These are phyloP conservation scores for Trichosporon sp. DNA, from an alignment of 1,284 basidiomycete species.

Conservation along the genomic window DNA sequence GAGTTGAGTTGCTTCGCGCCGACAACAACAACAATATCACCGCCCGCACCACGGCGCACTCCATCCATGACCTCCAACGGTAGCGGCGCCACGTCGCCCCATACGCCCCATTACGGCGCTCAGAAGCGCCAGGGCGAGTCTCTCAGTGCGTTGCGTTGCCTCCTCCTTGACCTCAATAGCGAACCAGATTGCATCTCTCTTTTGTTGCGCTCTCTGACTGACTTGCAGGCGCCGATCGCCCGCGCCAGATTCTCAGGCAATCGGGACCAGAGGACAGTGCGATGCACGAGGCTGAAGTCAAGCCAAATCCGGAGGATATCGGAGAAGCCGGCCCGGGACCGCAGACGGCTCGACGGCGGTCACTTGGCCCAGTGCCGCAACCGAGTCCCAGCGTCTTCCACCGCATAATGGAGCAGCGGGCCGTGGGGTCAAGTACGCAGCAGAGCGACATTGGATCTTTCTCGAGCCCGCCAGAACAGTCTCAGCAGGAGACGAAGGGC, in stretches of 20 bases:
- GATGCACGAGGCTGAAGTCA: not conserved
- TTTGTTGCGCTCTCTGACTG: not conserved
- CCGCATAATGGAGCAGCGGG: not conserved
- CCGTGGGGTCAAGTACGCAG: not conserved
- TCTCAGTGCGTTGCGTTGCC: not conserved
- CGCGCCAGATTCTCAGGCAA: conserved; percentile 1
- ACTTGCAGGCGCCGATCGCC: not conserved
- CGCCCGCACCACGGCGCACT: not conserved
- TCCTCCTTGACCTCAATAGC: not conserved
- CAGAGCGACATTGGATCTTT: conserved; percentile 8
- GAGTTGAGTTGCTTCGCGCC: not conserved
- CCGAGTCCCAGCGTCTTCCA: conserved; percentile 14
- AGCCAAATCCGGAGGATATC: not conserved
- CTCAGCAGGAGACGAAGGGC: not conserved
- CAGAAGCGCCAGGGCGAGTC: not conserved
- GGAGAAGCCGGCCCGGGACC: conserved; percentile 15
- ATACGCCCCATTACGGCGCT: not conserved
- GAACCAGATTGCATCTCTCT: no score
- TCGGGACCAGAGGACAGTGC: not conserved
- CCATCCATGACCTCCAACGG: not conserved
- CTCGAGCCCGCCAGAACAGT: conserved; percentile 4
- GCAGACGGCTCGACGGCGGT: not conserved
- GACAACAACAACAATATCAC: not conserved
- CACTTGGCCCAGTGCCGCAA: conserved; percentile 16
- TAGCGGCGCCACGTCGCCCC: not conserved